Base-by-base conservation (phyloP, 2,329 filamentous ascomycete genomes). In the Cladophialophora chaetospira region DNA sequence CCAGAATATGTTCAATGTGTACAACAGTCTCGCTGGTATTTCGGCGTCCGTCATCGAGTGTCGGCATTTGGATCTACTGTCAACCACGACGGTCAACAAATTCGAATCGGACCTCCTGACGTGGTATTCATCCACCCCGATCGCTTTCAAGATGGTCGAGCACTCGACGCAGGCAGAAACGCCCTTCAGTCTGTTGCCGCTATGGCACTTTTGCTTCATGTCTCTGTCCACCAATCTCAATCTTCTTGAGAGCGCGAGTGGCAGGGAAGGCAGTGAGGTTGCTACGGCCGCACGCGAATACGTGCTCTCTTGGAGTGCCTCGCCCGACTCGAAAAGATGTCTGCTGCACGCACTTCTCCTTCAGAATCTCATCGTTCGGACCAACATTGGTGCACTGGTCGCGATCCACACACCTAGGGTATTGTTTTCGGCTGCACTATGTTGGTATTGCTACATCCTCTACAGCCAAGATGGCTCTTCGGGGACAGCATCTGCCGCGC, bases 361-460 rank as follows among this genome's bases (percentile, higher is more conserved):
- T 31, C 56, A 59, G 33, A 53, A 59, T 5, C 10, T 47, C n/a
- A 47, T 59, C 6, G 38, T 43, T 8, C 15, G 38, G 2, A 33
- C 38, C 2, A 55, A 36, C 35, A 50, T 55, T 21, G 51, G 52
- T 5, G 42, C 51, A 1, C 36, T 59, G 15, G 43, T 51, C 28
- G 44, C 52, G 3, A 51, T 55, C 29, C 56, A 59, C 33, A 55
- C 51, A 4, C 45, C 56, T 8, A 25, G 56, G 13, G 47, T 55
- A 13, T 21, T 59, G 8, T 59, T 59, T 26, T 53, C 56, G n/a
- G 51, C 56, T 9, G 57, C 57, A n/a, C 23, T 53, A 4, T 1
- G 66, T 60, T 48, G 45, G 53, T 51, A 48, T 13, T 55, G 46
- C 23, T 60, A 60, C 25, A 53, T 60, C 23, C 26, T 60, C 2